Base-by-base conservation (phyloP, 306 rosid genomes). In the Alnus glutinosa region DNA sequence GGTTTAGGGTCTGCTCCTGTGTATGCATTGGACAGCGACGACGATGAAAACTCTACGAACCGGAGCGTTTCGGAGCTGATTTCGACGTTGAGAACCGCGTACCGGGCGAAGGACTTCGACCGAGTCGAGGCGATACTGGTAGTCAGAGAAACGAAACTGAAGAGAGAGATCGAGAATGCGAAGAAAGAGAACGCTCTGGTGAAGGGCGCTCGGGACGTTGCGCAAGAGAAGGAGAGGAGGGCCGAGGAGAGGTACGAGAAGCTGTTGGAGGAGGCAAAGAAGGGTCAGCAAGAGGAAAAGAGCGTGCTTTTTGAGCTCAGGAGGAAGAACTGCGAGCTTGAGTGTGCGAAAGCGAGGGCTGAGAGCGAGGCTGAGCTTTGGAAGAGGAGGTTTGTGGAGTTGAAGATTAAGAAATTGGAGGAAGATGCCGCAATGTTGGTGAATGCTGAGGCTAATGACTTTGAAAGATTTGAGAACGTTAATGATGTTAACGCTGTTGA, bases 1-100 rank as follows among this genome's bases (percentile, higher is more conserved):
- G 12, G 75, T 23, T 42, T 2, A 12, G 57, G 42, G 9, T 19
- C 36, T 48, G n/a, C 55, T 10, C 44, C 7, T 14, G 11, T 8
- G 18, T 49, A 1, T 50, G 55, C 44, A 2, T 49, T 30, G 32
- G 75, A 49, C 4, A 12, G 42, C 63, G 79, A 80, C 10, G 66
- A 4, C 9, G 52, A 47, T 8, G 46, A 19, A 7, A 44, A 39
- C 39, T 12, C 76, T 1, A 73, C 28, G 4, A 34, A 16, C 2
- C 58, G 7, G 19, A 73, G 75, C 49, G 75, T 85, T 42, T 82
- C 86, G 1, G 73, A 82, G 49, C 9, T 85, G 55, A 52, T 85
- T 47, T 34, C 80, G 4, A 55, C 8, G 5, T 30, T 82, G 8
- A 52, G 80, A 42, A 67, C 30, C 2, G 79, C 82, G 5, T 81